Evolutionary conservation across 2,329 filamentous ascomycete species (phyloP).

Genomic region (Aureobasidium lini): DNA sequence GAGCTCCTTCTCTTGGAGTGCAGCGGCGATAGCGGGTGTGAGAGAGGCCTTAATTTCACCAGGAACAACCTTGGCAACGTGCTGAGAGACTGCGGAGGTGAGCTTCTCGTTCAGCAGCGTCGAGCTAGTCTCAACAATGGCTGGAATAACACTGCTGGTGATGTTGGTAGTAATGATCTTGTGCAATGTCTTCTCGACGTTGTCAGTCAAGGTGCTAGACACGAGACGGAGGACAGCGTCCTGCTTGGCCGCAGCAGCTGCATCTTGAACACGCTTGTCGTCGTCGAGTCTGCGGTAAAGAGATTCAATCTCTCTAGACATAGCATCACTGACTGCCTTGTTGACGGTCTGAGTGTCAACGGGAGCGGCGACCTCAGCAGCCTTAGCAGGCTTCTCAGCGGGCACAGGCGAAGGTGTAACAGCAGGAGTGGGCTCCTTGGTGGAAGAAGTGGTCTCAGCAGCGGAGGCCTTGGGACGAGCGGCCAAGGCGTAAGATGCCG

Average conservation of each 20-base stretch:
- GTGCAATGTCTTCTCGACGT: slow-evolving; percentile 67
- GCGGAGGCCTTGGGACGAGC: slow-evolving; percentile 20
- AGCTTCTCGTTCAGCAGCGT: slow-evolving; percentile 66
- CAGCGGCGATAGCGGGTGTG: slow-evolving; percentile 58
- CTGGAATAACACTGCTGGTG: slow-evolving; percentile 66
- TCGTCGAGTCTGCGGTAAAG: slow-evolving; percentile 58
- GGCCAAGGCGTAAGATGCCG: slow-evolving; percentile 36
- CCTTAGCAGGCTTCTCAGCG: slow-evolving; percentile 4
- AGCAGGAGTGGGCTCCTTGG: neutral
- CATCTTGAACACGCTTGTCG: slow-evolving; percentile 59
- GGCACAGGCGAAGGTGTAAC: neutral
- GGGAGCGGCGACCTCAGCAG: slow-evolving; percentile 17
- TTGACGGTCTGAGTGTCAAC: slow-evolving; percentile 15
- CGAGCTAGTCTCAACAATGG: slow-evolving; percentile 59
- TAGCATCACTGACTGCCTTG: slow-evolving; percentile 12
- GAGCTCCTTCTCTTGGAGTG: slow-evolving; percentile 67
- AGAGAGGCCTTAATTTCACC: slow-evolving; percentile 66
- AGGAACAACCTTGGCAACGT: slow-evolving; percentile 50
- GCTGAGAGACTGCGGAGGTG: slow-evolving; percentile 56
- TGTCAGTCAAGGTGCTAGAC: slow-evolving; percentile 60
- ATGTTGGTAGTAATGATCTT: slow-evolving; percentile 72
- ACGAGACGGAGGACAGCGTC: slow-evolving; percentile 62
- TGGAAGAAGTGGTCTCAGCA: neutral
- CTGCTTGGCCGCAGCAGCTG: slow-evolving; percentile 57
- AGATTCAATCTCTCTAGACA: slow-evolving; percentile 40